These are phyloP conservation scores for Trichocladium uniseriatum DNA, from an alignment of 495 filamentous ascomycete species.

Conservation along the genomic window DNA sequence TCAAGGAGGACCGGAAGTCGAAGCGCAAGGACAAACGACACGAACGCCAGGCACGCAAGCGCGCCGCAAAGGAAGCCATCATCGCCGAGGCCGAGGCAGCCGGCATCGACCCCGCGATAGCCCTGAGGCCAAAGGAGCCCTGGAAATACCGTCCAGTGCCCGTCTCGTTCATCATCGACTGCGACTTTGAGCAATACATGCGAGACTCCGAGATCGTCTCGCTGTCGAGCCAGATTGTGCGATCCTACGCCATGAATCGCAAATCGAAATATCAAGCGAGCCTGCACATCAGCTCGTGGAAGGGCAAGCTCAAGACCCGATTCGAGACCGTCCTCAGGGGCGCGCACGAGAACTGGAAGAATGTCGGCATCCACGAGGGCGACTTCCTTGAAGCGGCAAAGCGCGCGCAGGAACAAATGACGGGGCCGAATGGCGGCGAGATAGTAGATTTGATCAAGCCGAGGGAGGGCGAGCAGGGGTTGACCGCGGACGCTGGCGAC, in stretches of 20 bases:
- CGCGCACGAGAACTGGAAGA: slow-evolving; percentile 69
- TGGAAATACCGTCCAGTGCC: slow-evolving; percentile 46
- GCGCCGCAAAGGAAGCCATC: slow-evolving; percentile 29
- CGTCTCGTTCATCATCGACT: slow-evolving; percentile 76
- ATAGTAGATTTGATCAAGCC: slow-evolving; percentile 47
- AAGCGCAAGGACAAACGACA: slow-evolving; percentile 63
- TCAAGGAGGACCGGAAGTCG: slow-evolving; percentile 56
- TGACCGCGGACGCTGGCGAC: neutral
- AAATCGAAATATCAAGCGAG: slow-evolving; percentile 54
- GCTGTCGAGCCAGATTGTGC: slow-evolving; percentile 69
- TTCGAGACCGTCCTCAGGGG: slow-evolving; percentile 65
- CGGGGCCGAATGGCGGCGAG: slow-evolving; percentile 38
- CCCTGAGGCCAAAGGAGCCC: slow-evolving; percentile 18
- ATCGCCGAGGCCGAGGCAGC: slow-evolving; percentile 36
- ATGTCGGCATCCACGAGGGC: slow-evolving; percentile 55
- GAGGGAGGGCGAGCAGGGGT: slow-evolving; percentile 25
- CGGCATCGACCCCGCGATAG: slow-evolving; percentile 26
- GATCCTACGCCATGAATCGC: slow-evolving; percentile 81
- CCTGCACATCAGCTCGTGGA: slow-evolving; percentile 66
- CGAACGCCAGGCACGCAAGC: slow-evolving; percentile 52
- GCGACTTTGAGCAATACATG: slow-evolving; percentile 89
- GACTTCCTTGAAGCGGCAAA: slow-evolving; percentile 59
- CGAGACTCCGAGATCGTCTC: slow-evolving; percentile 70
- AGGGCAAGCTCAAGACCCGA: slow-evolving; percentile 62
- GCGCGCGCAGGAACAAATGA: slow-evolving; percentile 52